Conservation (phyloP, 805 yeast genomes). For the Nakazawaea laoshanensis region DNA sequence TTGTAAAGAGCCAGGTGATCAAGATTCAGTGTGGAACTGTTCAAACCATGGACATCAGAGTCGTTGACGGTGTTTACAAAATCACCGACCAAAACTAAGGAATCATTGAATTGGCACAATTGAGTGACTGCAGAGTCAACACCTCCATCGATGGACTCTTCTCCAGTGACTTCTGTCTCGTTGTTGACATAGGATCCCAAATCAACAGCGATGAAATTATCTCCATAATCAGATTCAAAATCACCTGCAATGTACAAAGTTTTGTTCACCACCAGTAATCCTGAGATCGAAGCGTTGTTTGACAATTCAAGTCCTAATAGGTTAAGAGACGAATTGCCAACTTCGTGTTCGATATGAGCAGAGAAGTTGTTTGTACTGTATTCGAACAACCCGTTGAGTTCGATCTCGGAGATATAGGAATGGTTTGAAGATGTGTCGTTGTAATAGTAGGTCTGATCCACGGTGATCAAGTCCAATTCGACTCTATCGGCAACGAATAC, state of each 20-base stretch:
- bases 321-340: conserved; percentile 44
- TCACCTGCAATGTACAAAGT: conserved; percentile 42
- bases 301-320: conserved; percentile 28
- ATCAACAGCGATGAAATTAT: conserved; percentile 26
- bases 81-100: conserved; percentile 38
- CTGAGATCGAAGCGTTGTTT: conserved; percentile 29
- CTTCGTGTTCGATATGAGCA: conserved; percentile 19
- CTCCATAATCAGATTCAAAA: conserved; percentile 27
- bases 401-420: conserved; percentile 16
- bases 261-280: conserved; percentile 23
- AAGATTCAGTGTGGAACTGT: conserved; percentile 21
- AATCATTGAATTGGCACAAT: conserved; percentile 19
- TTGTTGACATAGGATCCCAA: conserved; percentile 17
- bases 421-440: conserved; percentile 14
- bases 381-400: conserved; percentile 76
- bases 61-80: conserved; percentile 24
- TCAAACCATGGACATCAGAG: conserved; percentile 29
- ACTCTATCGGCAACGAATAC: conserved; percentile 69
- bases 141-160: conserved; percentile 24
- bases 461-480: conserved; percentile 35
- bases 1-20: conserved; percentile 29
- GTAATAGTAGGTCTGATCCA: conserved; percentile 28
- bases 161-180: conserved; percentile 5
- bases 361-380: conserved; percentile 66
- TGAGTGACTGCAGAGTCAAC: conserved; percentile 29